Evolutionary conservation across 805 yeast species (phyloP).

Genomic region (Phaffomyces opuntiae): DNA sequence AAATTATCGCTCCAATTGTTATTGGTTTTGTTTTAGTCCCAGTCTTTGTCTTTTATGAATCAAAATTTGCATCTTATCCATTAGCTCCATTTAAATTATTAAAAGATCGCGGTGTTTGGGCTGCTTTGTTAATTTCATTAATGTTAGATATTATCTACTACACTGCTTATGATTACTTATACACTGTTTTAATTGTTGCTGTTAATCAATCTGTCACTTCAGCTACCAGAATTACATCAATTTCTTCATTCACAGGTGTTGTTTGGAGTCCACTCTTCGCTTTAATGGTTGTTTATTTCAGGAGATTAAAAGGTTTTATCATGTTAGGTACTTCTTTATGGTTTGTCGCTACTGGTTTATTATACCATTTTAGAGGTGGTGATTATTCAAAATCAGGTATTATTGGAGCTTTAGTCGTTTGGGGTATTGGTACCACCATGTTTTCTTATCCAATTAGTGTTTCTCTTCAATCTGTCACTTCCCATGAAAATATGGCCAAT

Average conservation of each 20-base stretch:
- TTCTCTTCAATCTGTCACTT: constrained; percentile 50
- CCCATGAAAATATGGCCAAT: constrained; percentile 65
- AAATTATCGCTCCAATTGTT: constrained; percentile 62
- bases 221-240: constrained; percentile 55
- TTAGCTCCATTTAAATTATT: constrained; percentile 51
- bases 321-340: constrained; percentile 53
- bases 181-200: constrained; percentile 59
- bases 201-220: constrained; percentile 50
- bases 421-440: constrained; percentile 69
- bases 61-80: constrained; percentile 50
- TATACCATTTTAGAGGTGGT: constrained; percentile 52
- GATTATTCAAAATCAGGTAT: constrained; percentile 44
- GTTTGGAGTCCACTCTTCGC: constrained; percentile 54
- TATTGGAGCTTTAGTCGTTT: constrained; percentile 55
- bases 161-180: constrained; percentile 65
- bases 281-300: constrained; percentile 37
- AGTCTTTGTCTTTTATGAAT: constrained; percentile 54
- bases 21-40: constrained; percentile 59
- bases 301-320: constrained; percentile 51
- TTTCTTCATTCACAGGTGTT: constrained; percentile 57
- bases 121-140: constrained; percentile 55
- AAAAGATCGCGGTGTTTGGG: constrained; percentile 67
- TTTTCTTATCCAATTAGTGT: constrained; percentile 64
- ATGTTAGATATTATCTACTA: constrained; percentile 56
- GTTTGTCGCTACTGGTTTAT: constrained; percentile 52